Conservation (phyloP, 2,329 filamentous ascomycete genomes). For the Aspergillus uvarum region DNA sequence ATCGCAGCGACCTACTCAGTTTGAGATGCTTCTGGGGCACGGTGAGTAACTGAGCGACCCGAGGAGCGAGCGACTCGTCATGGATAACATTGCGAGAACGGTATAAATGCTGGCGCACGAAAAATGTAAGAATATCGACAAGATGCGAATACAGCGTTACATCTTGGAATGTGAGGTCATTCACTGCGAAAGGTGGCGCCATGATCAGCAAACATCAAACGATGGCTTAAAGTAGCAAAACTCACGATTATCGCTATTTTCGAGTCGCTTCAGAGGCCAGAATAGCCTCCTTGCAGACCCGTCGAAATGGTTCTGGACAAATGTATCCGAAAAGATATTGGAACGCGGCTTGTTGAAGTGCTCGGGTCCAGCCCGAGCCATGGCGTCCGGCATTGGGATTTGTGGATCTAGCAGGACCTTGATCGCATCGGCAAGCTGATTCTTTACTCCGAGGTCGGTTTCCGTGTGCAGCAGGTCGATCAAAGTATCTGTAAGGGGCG, state of each 20-base stretch:
- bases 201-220: constrained; percentile 7
- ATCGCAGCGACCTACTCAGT: constrained; percentile 62
- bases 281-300: constrained; percentile 82
- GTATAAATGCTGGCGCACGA: constrained; percentile 82
- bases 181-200: constrained; percentile 46
- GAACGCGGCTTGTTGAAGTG: constrained; percentile 63
- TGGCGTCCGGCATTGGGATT: constrained; percentile 58
- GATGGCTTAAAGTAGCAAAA: constrained; percentile 5
- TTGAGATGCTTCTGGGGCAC: constrained; percentile 90
- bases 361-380: constrained; percentile 64
- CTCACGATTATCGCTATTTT: constrained; percentile 59
- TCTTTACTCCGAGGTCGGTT: constrained; percentile 89
- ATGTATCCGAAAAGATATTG: constrained; percentile 77
- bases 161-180: constrained; percentile 75
- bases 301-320: constrained; percentile 87
- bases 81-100: constrained; percentile 87
- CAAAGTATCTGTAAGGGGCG: constrained; percentile 83
- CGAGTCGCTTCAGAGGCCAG: constrained; percentile 77
- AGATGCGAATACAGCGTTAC: constrained; percentile 89
- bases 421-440: constrained; percentile 90
- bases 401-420: constrained; percentile 85
- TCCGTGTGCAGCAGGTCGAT: constrained; percentile 91
- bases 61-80: constrained; percentile 71
- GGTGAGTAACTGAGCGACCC: constrained; percentile 77
- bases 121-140: constrained; percentile 90